A percentile compares a stretch with the other conserved stretches of the same genome.
Conservation (phyloP, 2,329 filamentous ascomycete genomes). For the Anthostomella pinea region DNA sequence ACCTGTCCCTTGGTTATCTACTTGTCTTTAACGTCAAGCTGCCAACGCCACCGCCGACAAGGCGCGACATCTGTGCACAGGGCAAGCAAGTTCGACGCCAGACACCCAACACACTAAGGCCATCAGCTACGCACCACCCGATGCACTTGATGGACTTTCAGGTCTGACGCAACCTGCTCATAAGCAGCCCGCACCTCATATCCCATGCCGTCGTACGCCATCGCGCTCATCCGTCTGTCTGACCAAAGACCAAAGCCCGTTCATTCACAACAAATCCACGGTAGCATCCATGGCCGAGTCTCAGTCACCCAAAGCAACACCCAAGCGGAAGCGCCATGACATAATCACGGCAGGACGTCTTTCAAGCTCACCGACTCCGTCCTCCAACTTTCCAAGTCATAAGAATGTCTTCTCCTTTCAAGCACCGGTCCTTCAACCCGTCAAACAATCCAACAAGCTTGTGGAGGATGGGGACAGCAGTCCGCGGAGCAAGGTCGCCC, state of each 20-base stretch:
- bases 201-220: neutral
- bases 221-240: neutral
- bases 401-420: constrained; percentile 46
- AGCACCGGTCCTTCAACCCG: constrained; percentile 21
- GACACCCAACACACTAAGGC: no score
- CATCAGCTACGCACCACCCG: no score
- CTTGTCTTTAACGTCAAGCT: no score
- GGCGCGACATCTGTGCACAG: no score
- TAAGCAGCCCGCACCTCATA: no score
- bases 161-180: neutral
- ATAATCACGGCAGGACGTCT: constrained; percentile 27
- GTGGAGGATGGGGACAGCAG: constrained; percentile 48
- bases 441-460: constrained; percentile 7
- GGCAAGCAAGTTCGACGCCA: no score
- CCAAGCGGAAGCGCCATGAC: constrained; percentile 46
- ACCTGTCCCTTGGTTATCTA: no score
- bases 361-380: constrained; percentile 27
- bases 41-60: no score
- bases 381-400: constrained; percentile 20
- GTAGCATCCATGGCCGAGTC: constrained; percentile 20
- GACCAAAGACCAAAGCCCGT: no score
- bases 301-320: constrained; percentile 32
- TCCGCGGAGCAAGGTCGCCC: constrained; percentile 51
- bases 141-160: no score
- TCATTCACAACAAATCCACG: neutral